Conservation (phyloP, 2,329 filamentous ascomycete genomes). For the Fusarium piperis region DNA sequence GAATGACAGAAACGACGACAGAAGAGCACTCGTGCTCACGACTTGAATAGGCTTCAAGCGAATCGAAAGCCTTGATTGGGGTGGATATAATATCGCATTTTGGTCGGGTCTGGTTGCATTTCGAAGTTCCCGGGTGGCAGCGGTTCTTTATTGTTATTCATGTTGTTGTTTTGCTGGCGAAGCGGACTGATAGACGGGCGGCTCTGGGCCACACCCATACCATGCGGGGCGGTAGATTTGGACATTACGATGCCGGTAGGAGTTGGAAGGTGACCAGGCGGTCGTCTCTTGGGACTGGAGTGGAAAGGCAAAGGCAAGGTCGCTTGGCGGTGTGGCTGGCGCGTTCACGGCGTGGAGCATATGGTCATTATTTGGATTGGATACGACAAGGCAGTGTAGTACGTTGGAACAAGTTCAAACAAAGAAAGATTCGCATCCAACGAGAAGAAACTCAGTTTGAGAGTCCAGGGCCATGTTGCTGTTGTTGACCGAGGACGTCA, state of each 20-base stretch:
- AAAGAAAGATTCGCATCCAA: conserved; percentile 14
- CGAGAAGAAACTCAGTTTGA: conserved; percentile 15
- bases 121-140: conserved; percentile 21
- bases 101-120: conserved; percentile 8
- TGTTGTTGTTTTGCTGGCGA: conserved; percentile 18
- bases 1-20: conserved; percentile 14
- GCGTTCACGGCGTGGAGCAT: conserved; percentile 7
- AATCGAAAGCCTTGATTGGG: conserved; percentile 3
- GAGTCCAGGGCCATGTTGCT: conserved; percentile 18
- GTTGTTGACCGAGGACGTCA: conserved; percentile 70
- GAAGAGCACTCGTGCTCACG: background rate
- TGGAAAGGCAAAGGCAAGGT: background rate
- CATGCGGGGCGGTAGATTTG: conserved; percentile 14
- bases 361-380: background rate
- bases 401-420: conserved; percentile 16
- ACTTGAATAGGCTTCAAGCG: background rate
- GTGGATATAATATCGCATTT: conserved; percentile 21
- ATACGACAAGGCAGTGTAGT: conserved; percentile 27
- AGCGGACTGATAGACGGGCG: conserved; percentile 29
- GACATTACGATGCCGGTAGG: background rate
- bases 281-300: background rate
- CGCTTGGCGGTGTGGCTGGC: conserved; percentile 4
- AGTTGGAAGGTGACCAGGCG: background rate
- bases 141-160: conserved; percentile 25
- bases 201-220: conserved; percentile 16